Evolutionary conservation across 768 basidiomycete species (phyloP).

Genomic region (Boletus edulis): DNA sequence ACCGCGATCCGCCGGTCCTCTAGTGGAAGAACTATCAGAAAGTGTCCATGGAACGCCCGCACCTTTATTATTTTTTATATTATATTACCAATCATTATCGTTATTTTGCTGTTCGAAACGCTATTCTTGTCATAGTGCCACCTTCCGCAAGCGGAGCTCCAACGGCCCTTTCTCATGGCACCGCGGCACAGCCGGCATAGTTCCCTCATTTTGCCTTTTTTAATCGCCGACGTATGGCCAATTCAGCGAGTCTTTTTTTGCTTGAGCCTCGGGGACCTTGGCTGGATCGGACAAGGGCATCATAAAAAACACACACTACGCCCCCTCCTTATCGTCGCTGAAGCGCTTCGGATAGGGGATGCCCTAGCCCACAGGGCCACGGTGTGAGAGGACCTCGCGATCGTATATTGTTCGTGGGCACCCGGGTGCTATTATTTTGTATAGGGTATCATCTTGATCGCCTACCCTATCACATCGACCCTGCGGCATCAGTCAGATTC

Average conservation of each 20-base stretch:
- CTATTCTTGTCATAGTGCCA: slow-evolving; percentile 8
- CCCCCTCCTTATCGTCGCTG: slow-evolving; percentile 1
- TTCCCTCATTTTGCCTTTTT: slow-evolving; percentile 19
- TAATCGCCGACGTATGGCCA: slow-evolving; percentile 27
- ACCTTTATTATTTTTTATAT: slow-evolving; percentile 15
- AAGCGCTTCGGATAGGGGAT: slow-evolving; percentile 14
- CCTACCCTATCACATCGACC: slow-evolving; percentile 38
- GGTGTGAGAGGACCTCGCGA: slow-evolving; percentile 18
- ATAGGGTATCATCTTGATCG: slow-evolving; percentile 34
- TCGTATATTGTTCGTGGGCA: slow-evolving; percentile 14
- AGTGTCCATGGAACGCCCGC: slow-evolving; percentile 5
- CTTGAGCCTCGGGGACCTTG: neutral
- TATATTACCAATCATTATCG: slow-evolving; percentile 13
- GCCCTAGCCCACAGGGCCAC: slow-evolving; percentile 23
- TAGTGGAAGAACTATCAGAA: slow-evolving; percentile 9
- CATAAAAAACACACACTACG: neutral
- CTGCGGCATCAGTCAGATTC: slow-evolving; percentile 33
- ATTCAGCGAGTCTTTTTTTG: slow-evolving; percentile 19
- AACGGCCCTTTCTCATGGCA: slow-evolving; percentile 23
- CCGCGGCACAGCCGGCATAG: slow-evolving; percentile 31
- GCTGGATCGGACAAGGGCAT: neutral
- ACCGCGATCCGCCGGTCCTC: slow-evolving; percentile 15
- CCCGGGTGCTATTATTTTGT: slow-evolving; percentile 18
- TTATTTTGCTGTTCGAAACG: neutral
- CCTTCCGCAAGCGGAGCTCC: slow-evolving; percentile 25